Percentiles rank a stretch among this genome's conserved stretches.
These are phyloP conservation scores for Puccinia novopanici DNA, from an alignment of 1,284 basidiomycete species.

Conservation along the genomic window DNA sequence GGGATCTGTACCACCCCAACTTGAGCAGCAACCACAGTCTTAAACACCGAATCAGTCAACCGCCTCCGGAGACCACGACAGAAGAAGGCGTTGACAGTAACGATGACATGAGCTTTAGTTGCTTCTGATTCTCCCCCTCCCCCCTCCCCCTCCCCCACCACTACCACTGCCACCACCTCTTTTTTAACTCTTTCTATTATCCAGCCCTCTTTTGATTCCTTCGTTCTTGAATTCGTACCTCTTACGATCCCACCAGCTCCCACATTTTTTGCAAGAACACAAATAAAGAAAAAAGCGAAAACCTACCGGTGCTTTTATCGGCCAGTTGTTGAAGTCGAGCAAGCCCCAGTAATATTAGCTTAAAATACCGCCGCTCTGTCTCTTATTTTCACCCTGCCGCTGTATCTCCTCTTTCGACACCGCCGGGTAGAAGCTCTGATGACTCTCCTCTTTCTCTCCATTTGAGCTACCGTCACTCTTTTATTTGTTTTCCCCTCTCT, in stretches of 20 bases:
- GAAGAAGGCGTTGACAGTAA: background rate
- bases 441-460: background rate
- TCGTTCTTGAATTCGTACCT: background rate
- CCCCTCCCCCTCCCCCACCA: background rate
- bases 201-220: background rate
- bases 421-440: background rate
- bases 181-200: background rate
- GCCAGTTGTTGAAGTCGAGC: background rate
- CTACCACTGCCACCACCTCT: background rate
- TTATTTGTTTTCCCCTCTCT: background rate
- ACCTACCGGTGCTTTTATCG: background rate
- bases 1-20: background rate
- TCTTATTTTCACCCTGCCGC: too few species aligned
- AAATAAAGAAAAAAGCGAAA: background rate
- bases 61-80: background rate
- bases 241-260: background rate
- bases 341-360: background rate
- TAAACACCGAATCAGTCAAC: conserved; percentile 4
- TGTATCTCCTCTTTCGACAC: too few species aligned
- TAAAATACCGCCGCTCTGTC: background rate
- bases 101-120: conserved; percentile 19
- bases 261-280: background rate
- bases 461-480: background rate
- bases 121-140: background rate
- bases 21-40: conserved; percentile 13